These are phyloP conservation scores for Hymenotorrendiella dingleyae DNA, from an alignment of 2,329 filamentous ascomycete species.

Conservation along the genomic window DNA sequence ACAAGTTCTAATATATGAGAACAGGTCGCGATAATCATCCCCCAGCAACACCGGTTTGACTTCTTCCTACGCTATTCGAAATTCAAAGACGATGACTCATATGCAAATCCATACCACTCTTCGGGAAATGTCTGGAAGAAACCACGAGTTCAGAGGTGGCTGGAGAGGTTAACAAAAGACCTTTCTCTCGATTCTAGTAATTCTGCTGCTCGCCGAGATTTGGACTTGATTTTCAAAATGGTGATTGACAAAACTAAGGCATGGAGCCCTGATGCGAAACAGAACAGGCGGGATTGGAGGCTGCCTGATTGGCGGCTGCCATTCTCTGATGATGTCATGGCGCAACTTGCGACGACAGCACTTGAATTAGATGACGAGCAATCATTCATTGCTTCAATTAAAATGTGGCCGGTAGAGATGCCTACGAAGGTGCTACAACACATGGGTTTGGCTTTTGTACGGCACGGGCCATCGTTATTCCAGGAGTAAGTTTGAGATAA, in stretches of 20 bases:
- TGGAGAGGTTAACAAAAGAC: too few species aligned
- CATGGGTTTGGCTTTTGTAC: conserved; percentile 4
- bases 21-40: conserved; percentile 13
- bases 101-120: background rate
- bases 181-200: too few species aligned
- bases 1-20: background rate
- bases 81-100: background rate
- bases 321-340: conserved; percentile 5
- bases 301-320: background rate
- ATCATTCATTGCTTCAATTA: background rate
- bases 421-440: background rate
- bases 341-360: background rate
- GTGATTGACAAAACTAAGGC: too few species aligned
- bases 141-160: too few species aligned
- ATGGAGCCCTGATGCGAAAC: too few species aligned
- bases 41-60: conserved; percentile 6
- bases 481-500: too few species aligned
- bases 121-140: conserved; percentile 4
- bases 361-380: conserved; percentile 8
- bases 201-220: too few species aligned
- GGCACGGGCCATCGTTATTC: too few species aligned
- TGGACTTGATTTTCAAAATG: too few species aligned
- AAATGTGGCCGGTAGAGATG: too few species aligned
- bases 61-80: conserved; percentile 7
- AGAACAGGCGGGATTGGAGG: background rate